Percentiles rank a stretch among this genome's conserved stretches.
These are phyloP conservation scores for Curvularia lunata DNA, from an alignment of 2,329 filamentous ascomycete genomes.

Conservation along the genomic window DNA sequence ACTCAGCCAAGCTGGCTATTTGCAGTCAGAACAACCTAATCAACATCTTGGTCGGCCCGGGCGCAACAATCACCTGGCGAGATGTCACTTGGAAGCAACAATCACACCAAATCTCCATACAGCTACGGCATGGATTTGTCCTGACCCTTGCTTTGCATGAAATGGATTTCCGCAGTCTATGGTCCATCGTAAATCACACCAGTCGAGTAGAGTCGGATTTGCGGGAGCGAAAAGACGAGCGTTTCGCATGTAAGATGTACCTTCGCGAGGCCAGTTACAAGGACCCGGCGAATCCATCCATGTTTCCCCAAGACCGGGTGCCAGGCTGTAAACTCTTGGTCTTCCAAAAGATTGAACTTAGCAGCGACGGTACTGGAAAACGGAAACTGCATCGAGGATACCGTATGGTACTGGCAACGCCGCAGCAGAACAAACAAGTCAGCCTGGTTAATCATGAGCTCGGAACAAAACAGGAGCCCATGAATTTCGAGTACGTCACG, in stretches of 20 bases:
- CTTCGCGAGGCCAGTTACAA: slow-evolving; percentile 81
- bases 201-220: slow-evolving; percentile 75
- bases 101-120: slow-evolving; percentile 68
- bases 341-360: slow-evolving; percentile 73
- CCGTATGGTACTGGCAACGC: slow-evolving; percentile 78
- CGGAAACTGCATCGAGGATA: slow-evolving; percentile 79
- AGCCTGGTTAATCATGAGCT: slow-evolving; percentile 77
- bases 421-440: slow-evolving; percentile 75
- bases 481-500: slow-evolving; percentile 73
- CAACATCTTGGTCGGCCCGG: slow-evolving; percentile 74
- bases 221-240: slow-evolving; percentile 72
- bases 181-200: slow-evolving; percentile 85
- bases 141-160: slow-evolving; percentile 74
- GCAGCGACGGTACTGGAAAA: slow-evolving; percentile 74
- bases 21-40: slow-evolving; percentile 81
- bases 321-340: slow-evolving; percentile 74
- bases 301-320: slow-evolving; percentile 78
- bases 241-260: slow-evolving; percentile 70
- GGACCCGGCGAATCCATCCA: slow-evolving; percentile 71
- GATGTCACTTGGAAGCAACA: slow-evolving; percentile 81
- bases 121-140: slow-evolving; percentile 76
- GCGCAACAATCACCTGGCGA: slow-evolving; percentile 74
- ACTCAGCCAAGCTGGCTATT: slow-evolving; percentile 73
- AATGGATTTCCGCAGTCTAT: slow-evolving; percentile 78
- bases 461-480: slow-evolving; percentile 64